Evolutionary conservation across 768 basidiomycete species (phyloP).

Genomic region (Erythrobasidium yunnanense): DNA sequence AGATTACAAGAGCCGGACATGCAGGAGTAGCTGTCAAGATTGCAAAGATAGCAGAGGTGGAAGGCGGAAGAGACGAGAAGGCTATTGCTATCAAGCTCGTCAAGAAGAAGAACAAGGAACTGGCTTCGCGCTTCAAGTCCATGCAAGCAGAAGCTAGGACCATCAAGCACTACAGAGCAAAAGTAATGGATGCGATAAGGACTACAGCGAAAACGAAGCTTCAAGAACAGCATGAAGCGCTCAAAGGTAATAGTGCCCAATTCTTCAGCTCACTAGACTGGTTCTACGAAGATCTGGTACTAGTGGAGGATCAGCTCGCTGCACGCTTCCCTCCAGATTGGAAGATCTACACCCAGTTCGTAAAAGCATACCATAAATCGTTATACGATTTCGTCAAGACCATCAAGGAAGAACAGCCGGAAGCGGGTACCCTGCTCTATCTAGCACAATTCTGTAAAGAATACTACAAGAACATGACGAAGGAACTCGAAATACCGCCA

Average conservation of each 20-base stretch:
- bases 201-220: constrained; percentile 32
- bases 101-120: constrained; percentile 84
- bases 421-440: constrained; percentile 73
- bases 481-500: constrained; percentile 70
- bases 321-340: constrained; percentile 86
- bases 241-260: constrained; percentile 54
- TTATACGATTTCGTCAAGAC: constrained; percentile 62
- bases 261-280: constrained; percentile 71
- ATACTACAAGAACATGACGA: constrained; percentile 78
- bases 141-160: constrained; percentile 47
- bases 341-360: constrained; percentile 69
- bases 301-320: constrained; percentile 79
- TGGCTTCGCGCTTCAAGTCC: constrained; percentile 49
- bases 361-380: constrained; percentile 81
- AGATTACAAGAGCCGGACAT: constrained; percentile 66
- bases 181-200: constrained; percentile 66
- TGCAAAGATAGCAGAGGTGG: constrained; percentile 84
- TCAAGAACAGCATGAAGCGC: constrained; percentile 29
- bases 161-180: constrained; percentile 83
- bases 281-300: constrained; percentile 89
- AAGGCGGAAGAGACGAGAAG: constrained; percentile 89
- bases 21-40: constrained; percentile 80
- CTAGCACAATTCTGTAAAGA: constrained; percentile 92
- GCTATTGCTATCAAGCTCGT: constrained; percentile 87
- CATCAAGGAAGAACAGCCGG: constrained; percentile 57